Conservation (phyloP, 768 basidiomycete species). For the Serendipita indica region DNA sequence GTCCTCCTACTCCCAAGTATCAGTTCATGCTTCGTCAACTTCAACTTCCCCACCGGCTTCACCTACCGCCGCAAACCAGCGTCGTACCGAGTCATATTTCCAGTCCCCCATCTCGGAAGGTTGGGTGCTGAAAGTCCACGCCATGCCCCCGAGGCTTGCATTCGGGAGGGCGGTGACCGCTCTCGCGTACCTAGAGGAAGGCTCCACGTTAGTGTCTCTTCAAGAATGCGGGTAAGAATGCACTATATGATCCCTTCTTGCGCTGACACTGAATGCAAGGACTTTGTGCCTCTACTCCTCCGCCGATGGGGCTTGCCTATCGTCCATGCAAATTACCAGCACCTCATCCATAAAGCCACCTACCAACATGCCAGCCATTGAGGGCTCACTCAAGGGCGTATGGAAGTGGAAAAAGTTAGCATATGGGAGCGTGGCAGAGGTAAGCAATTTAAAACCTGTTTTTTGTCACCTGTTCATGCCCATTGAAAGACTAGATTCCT, state of each 20-base stretch:
- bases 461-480: not conserved
- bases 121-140: constrained; percentile 24
- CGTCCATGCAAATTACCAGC: constrained; percentile 22
- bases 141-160: constrained; percentile 33
- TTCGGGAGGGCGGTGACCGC: constrained; percentile 29
- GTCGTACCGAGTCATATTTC: too few relatives aligned
- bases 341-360: constrained; percentile 18
- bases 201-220: constrained; percentile 34
- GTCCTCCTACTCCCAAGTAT: constrained; percentile 20
- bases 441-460: constrained; percentile 17
- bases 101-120: too few relatives aligned
- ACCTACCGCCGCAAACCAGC: constrained; percentile 14
- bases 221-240: constrained; percentile 50
- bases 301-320: constrained; percentile 34
- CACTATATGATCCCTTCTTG: too few relatives aligned
- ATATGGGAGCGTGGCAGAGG: constrained; percentile 16
- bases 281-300: constrained; percentile 25
- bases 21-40: constrained; percentile 29
- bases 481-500: constrained; percentile 15
- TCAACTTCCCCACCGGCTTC: constrained; percentile 29
- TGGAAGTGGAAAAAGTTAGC: constrained; percentile 27
- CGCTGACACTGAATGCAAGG: not conserved
- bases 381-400: constrained; percentile 13
- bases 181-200: constrained; percentile 32
- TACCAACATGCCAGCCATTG: constrained; percentile 14